Base-by-base conservation (phyloP, 164 flowering plant species). In the Protea cynaroides region DNA sequence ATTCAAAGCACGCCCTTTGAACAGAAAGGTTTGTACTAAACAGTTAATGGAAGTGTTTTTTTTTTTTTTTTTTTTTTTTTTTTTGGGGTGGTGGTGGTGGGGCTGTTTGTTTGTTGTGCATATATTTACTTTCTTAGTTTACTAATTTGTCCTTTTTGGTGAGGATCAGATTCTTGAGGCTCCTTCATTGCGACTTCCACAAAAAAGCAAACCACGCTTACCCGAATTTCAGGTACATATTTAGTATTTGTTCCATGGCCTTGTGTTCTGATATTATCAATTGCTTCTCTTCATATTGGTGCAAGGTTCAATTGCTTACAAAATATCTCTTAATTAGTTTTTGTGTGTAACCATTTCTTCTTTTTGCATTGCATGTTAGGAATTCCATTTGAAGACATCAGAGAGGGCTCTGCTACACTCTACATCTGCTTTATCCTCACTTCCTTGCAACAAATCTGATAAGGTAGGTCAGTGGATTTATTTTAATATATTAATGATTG, bases 1-100 rank as follows among this genome's bases (percentile, higher is more conserved):
- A 65, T 94, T 90, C 68, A 86, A 76, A 84, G 99, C 99, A 63
- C 89, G 84, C 1, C 96, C 95, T 66, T 74, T 94, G 75, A 89
- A 89, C 76, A 73, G 84, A 83, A 94, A 94, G 74, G 99, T 91
- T 63, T 37, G 88, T 79, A 68, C 70, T 56, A n/a, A n/a, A 34
- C 44, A 56, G 34, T 65, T 56, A 54, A n/a, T n/a, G 2, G 2
- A 21, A 54, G 21, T 59, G 38, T 61, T 47, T n/a, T 59, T 70
- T 10, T 60, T 21, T 58, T 10, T 36, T 52, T 5, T 25, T n/a
- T 12, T 54, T 40, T 40, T 40, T 9, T 40, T n/a, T 12, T 54
- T 40, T 40, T 40, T 9, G 4, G 46, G 46, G 14, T 4, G 46
- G 46, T 40, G 46, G 34, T 3, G 34, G 34, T 29, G 34, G 34